These are phyloP conservation scores for Fusarium newnesense DNA, from an alignment of 2,329 filamentous ascomycete species.

Conservation along the genomic window DNA sequence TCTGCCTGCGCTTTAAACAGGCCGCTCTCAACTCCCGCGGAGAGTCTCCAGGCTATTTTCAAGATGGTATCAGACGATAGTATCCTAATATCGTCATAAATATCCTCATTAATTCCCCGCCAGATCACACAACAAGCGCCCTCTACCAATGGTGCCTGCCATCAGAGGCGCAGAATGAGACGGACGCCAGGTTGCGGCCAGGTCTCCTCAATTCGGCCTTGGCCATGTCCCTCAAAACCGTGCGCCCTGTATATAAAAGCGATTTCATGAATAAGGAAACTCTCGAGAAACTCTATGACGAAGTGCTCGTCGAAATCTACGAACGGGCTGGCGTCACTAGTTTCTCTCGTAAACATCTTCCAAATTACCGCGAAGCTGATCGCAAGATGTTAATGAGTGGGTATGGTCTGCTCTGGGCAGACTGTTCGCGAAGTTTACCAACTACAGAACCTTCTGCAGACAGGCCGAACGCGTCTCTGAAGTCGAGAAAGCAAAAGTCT, in stretches of 20 bases:
- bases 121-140: not conserved
- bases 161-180: too few species aligned
- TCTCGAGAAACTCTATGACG: not conserved
- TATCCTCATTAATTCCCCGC: not conserved
- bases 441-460: not conserved
- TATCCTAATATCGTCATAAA: not conserved
- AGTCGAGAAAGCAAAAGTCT: not conserved
- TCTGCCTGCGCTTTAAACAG: not conserved
- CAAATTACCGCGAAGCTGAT: not conserved
- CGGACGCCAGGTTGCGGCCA: too few species aligned
- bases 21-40: not conserved
- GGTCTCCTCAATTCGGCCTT: too few species aligned
- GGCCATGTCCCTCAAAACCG: too few species aligned
- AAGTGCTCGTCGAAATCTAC: not conserved
- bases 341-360: not conserved
- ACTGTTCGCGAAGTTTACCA: not conserved
- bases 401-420: not conserved
- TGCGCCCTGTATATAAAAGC: not conserved
- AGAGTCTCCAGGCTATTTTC: not conserved
- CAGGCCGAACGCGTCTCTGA: not conserved
- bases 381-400: not conserved
- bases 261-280: not conserved
- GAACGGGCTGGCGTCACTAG: too few species aligned
- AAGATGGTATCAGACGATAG: not conserved
- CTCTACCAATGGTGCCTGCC: not conserved